Base-by-base conservation (phyloP, 352 stramenopile genomes). In the Globisporangium radiosum region DNA sequence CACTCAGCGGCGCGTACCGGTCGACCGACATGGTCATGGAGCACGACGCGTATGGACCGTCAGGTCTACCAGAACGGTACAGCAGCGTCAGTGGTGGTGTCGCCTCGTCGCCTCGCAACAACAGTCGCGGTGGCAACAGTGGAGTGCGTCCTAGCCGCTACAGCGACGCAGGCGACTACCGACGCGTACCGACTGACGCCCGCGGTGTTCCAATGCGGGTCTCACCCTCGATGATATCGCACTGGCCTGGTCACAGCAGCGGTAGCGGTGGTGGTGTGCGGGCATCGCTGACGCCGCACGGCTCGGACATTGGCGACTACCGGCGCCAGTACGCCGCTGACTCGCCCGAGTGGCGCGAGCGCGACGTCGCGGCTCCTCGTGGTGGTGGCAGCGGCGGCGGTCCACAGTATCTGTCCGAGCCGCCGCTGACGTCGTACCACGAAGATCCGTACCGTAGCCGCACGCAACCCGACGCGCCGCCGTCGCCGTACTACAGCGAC, bases 291-390 rank as follows among this genome's bases (percentile, higher is more conserved):
- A 33, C 25, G 25, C 25, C 25, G 25, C 25, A 33, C 25, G 25
- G 25, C 17, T 14, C 54, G 5, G 42, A 65, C 14, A 39, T 17
- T 13, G 14, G 36, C 7, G 68, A 74, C 11, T 78, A 83, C 52
- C 59, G 55, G 1, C 71, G 56, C 1, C 66, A 67, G 19, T 81
- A 76, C 62, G 61, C 49, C 6, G 25, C 25, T 33, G 25, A 33
- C 25, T 69, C 69, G 7, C 69, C 71, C 13, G 62, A 57, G n/a
- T 81, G 75, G 75, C 60, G 65, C 33, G 69, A 82, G 44, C 65
- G 63, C 40, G 66, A 62, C 0, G 59, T 70, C 25, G 15, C 56
- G 14, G 25, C 17, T 14, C 9, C n/a, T 33, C 25, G 40, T 44
- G 7, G 40, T 13, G 11, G 7, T 8, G 40, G 25, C 57, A 43